Base-by-base conservation (phyloP, 352 stramenopile genomes). In the Phytophthora vignae region DNA sequence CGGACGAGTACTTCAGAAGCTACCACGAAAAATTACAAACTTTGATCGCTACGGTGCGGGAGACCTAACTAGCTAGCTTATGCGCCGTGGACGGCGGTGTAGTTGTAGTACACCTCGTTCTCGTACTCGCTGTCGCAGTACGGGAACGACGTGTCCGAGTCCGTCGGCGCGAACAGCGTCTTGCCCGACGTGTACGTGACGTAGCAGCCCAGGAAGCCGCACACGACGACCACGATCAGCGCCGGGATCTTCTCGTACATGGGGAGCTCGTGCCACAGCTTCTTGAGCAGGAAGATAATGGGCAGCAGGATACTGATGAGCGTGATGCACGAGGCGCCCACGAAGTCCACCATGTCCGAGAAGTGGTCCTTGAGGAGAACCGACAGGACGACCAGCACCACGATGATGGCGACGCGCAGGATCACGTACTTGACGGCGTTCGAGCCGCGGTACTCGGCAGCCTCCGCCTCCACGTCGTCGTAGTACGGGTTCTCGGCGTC, bases 341-440 rank as follows among this genome's bases (percentile, higher is more conserved):
- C 66, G 55, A 83, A 84, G 55, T 79, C 74, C 5, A 61, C 69
- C 17, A 81, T 50, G 40, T 71, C 69, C 22, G 71, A 54, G 55
- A 83, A 81, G 22, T 78, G 36, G 68, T 83, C 69, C 55, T 76
- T 67, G 11, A 85, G 52, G 10, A 83, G 60, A 25, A 85, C 61
- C 8, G 78, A 79, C n/a, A 73, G 64, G 40, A 81, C 55, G 10
- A 80, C 75, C 27, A 81, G 56, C 61, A 83, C 33, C 27, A 73
- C 74, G 22, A 87, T 73, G 36, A 87, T 76, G 3, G 68, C 65
- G 42, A 85, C 48, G 25, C 77, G 78, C 11, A 87, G 65, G 7
- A 74, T 44, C 27, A 85, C 64, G 63, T 81, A 81, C 69, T 83
- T 79, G 69, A 81, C 36, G 10, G 65, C 69, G 57, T 77, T 69